Percentiles rank a stretch among this genome's conserved stretches.
Conservation (phyloP, 225 moss, liverwort and hornwort genomes). For the Anthoceros angustus region DNA sequence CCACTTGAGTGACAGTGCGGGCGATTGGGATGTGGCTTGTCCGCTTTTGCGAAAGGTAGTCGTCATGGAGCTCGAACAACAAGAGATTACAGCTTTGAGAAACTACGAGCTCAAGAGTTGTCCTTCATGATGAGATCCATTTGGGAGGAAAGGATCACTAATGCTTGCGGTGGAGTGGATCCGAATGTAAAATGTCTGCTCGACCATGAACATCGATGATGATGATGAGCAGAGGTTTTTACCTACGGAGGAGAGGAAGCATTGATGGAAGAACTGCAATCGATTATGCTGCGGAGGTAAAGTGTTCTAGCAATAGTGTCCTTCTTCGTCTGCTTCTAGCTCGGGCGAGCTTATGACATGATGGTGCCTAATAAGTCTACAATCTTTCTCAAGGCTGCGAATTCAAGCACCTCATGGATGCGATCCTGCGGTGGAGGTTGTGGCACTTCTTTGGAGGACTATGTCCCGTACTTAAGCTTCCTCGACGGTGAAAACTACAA, state of each 20-base stretch:
- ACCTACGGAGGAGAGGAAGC: background rate
- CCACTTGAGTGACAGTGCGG: background rate
- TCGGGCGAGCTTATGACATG: background rate
- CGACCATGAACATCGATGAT: background rate
- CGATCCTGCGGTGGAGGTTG: background rate
- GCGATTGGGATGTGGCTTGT: background rate
- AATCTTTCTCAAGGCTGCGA: background rate
- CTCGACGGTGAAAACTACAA: background rate
- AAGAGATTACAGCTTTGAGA: background rate
- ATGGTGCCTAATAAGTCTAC: background rate
- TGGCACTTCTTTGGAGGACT: background rate
- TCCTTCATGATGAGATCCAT: background rate
- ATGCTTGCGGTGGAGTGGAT: background rate
- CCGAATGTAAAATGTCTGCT: background rate
- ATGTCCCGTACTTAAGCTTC: background rate
- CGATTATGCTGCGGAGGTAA: background rate
- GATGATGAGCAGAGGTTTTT: background rate
- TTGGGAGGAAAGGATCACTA: background rate
- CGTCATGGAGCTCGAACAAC: background rate
- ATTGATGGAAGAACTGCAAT: background rate
- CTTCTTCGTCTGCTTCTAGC: background rate
- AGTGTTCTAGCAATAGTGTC: background rate
- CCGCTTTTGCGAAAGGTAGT: background rate
- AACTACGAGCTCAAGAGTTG: background rate
- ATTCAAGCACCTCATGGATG: background rate